Percentiles rank a stretch among this genome's conserved stretches.
phyloP scores from a whole-genome alignment of 768 basidiomycete species.

The Pulveroboletus sp. region DNA sequence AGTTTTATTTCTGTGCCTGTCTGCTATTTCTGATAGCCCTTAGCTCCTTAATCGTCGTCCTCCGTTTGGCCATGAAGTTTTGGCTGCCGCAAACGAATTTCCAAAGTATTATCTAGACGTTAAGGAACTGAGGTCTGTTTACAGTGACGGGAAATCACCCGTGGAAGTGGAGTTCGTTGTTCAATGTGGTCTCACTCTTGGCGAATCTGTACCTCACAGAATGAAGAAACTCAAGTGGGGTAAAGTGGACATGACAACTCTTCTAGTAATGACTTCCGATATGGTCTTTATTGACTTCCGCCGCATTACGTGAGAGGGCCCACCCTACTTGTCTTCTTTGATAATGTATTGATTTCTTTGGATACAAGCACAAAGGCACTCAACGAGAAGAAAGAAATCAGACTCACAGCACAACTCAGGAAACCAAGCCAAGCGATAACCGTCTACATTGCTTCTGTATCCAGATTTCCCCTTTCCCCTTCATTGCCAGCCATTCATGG shows the following conservation, averaged over 20 bases:
- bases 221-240: conserved; percentile 45
- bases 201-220: conserved; percentile 34
- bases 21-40: conserved; percentile 3
- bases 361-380: conserved; percentile 64
- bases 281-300: conserved; percentile 75
- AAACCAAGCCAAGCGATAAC: conserved; percentile 73
- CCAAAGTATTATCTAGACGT: conserved; percentile 62
- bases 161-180: conserved; percentile 58
- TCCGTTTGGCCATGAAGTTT: conserved; percentile 71
- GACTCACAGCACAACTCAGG: conserved; percentile 54
- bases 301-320: conserved; percentile 61
- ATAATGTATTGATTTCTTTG: conserved; percentile 6
- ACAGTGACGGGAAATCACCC: conserved; percentile 46
- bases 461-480: conserved; percentile 1
- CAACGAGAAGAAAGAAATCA: conserved; percentile 56
- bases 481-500: conserved; percentile 11
- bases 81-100: conserved; percentile 58
- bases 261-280: conserved; percentile 78
- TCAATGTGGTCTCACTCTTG: conserved; percentile 49
- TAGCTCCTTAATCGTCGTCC: conserved; percentile 73
- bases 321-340: not conserved
- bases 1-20: not conserved
- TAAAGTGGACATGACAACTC: conserved; percentile 59
- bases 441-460: conserved; percentile 63
- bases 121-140: conserved; percentile 41